These are phyloP conservation scores for Metschnikowia rubicola DNA, from an alignment of 805 yeast species.

Conservation along the genomic window DNA sequence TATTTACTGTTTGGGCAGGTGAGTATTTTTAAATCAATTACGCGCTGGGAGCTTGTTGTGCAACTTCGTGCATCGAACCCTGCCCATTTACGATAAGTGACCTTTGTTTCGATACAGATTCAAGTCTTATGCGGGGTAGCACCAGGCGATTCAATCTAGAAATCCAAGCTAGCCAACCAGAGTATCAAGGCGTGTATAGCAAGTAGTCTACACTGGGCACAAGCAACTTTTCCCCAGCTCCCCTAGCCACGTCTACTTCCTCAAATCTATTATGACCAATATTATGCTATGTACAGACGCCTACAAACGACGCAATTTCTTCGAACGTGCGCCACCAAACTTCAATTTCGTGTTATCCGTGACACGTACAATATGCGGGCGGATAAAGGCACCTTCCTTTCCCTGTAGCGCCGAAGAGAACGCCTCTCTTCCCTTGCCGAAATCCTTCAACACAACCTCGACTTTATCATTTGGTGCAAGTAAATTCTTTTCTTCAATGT, in stretches of 20 bases:
- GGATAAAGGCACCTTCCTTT: constrained; percentile 74
- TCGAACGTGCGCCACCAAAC: constrained; percentile 90
- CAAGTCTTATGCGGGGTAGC: no score
- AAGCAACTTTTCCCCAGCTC: no score
- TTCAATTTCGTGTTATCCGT: constrained; percentile 79
- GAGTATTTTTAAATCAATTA: no score
- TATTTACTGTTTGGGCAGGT: no score
- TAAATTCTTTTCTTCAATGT: constrained; percentile 60
- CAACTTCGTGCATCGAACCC: no score
- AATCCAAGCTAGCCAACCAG: no score
- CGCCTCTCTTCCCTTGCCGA: constrained; percentile 88
- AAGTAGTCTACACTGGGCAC: no score
- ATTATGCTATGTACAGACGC: constrained; percentile 15
- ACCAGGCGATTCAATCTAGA: no score
- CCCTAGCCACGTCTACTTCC: background rate
- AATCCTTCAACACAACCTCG: constrained; percentile 75
- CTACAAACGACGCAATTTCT: constrained; percentile 72
- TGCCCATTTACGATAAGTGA: no score
- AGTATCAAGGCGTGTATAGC: no score
- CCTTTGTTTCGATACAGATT: no score
- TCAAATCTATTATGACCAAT: background rate
- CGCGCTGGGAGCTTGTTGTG: no score
- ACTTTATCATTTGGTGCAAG: constrained; percentile 53
- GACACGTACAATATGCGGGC: constrained; percentile 64
- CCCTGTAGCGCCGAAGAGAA: constrained; percentile 82